Conservation (phyloP, 768 basidiomycete genomes). For the Boletus eberwhitei region DNA sequence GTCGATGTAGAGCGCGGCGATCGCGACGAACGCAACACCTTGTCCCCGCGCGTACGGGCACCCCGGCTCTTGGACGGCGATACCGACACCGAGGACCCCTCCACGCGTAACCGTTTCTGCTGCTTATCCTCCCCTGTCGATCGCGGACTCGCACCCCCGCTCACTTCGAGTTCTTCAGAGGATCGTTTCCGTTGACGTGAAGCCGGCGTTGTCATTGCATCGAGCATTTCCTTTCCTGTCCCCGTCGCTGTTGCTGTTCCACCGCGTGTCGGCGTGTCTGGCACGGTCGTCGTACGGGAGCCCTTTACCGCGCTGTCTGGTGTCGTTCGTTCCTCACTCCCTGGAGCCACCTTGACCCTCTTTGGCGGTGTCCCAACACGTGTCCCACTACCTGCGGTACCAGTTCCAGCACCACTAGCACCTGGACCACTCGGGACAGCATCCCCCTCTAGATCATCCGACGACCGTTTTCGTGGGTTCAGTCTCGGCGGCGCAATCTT, state of each 20-base stretch:
- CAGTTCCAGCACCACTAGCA: not conserved
- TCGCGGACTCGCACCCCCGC: slow-evolving; percentile 7
- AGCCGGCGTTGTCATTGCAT: slow-evolving; percentile 1
- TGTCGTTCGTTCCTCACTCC: slow-evolving; percentile 7
- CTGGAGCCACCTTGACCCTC: slow-evolving; percentile 28
- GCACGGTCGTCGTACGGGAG: not conserved
- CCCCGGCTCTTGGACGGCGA: slow-evolving; percentile 6
- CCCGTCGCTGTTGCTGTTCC: not conserved
- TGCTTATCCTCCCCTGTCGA: slow-evolving; percentile 17
- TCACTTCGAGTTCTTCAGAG: slow-evolving; percentile 46
- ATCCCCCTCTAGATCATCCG: slow-evolving; percentile 36
- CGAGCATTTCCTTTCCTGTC: slow-evolving; percentile 1
- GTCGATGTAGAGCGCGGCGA: slow-evolving; percentile 11
- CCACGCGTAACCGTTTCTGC: slow-evolving; percentile 31
- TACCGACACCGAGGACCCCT: slow-evolving; percentile 4
- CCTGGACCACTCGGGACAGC: not conserved
- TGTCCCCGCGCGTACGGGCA: not conserved
- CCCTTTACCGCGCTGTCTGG: not conserved
- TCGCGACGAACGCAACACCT: not conserved
- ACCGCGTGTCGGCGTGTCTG: not conserved
- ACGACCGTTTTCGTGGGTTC: slow-evolving; percentile 36
- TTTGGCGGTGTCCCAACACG: slow-evolving; percentile 40
- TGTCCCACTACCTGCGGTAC: not conserved
- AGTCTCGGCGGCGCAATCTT: slow-evolving; percentile 11
- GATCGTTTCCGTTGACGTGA: slow-evolving; percentile 43